Evolutionary conservation across 2,329 filamentous ascomycete species (phyloP), one percentile per base, ranked within the genome.

Genomic region (Blastomyces silverae): DNA sequence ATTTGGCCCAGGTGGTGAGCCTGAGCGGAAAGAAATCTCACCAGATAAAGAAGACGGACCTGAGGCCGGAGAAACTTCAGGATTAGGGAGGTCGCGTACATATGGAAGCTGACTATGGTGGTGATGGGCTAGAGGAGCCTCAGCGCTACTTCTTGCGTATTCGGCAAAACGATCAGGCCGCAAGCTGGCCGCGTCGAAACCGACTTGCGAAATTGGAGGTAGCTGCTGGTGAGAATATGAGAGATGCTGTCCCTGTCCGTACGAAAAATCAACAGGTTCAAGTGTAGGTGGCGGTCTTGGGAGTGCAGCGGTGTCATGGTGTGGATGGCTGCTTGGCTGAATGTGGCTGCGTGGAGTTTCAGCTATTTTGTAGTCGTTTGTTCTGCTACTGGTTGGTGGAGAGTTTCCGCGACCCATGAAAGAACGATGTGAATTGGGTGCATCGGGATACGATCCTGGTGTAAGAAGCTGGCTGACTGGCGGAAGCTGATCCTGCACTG

Each of bases 391-490:
- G 20, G 37, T 34, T 37, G 31, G 44, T 5, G 59, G 20, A 31
- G 59, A 61, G 44, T 50, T 50, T 61, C 44, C 20, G 25, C 44
- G 44, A 20, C 59, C 28, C 20, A 4, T 17, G 15, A 31, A 67
- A 34, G 67, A 63, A 64, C 72, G 73, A 4, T 73, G 69, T 50
- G 74, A 74, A 13, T 62, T n/a, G 48, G 72, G 68, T 31, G 72
- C 70, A 63, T 67, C 73, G 13, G 72, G 68, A 46, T 69, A 70
- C 20, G 72, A 68, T 17, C 67, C 68, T 2, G 76, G 76, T 1
- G 75, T 77, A 61, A 79, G 69, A 55, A 79, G 68, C 64, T 78
- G 75, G 55, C 75, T 76, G 46, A 79, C 76, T 10, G 77, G 74
- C 20, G 77, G 77, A 13, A 79, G 70, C 62, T 74, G 73, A 61